phyloP scores from a whole-genome alignment of 1,139 yeast species.

The Blastobotrys petasosporus region DNA sequence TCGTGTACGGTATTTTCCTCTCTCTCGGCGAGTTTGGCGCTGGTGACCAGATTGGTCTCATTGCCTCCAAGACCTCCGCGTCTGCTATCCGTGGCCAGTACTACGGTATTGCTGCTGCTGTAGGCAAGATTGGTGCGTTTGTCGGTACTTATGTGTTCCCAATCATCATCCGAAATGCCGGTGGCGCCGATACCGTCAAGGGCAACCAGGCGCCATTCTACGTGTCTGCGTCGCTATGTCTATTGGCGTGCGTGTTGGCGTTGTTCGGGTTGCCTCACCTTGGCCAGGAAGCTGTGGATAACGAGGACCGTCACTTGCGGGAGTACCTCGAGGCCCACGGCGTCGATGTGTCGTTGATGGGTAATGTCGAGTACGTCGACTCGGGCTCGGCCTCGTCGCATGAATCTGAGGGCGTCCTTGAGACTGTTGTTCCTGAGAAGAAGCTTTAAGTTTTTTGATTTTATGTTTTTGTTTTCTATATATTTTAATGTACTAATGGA shows the following conservation, averaged over 20 bases:
- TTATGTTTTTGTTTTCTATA: too few species aligned
- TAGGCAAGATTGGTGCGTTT: conserved; percentile 89
- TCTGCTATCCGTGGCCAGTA: conserved; percentile 86
- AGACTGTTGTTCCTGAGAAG: too few species aligned
- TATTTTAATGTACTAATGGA: not conserved
- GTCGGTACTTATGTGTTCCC: conserved; percentile 90
- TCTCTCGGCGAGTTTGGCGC: conserved; percentile 92
- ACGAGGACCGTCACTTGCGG: conserved; percentile 68
- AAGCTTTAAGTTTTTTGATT: too few species aligned
- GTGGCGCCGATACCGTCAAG: conserved; percentile 39
- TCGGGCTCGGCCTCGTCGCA: not conserved
- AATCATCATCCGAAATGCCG: conserved; percentile 46
- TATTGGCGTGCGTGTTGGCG: conserved; percentile 64
- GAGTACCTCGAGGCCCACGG: conserved; percentile 46
- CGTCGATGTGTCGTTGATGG: conserved; percentile 30
- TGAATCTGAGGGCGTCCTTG: too few species aligned
- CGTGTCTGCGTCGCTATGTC: conserved; percentile 70
- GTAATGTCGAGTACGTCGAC: conserved; percentile 19
- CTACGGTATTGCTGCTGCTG: conserved; percentile 86
- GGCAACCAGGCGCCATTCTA: conserved; percentile 76
- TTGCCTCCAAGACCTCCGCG: conserved; percentile 82
- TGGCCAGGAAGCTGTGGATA: conserved; percentile 73
- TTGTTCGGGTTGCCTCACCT: conserved; percentile 71
- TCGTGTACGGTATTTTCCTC: conserved; percentile 79
- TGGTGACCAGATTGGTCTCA: conserved; percentile 83